phyloP scores from a whole-genome alignment of 257 asterid species.

The Solanum habrochaites region DNA sequence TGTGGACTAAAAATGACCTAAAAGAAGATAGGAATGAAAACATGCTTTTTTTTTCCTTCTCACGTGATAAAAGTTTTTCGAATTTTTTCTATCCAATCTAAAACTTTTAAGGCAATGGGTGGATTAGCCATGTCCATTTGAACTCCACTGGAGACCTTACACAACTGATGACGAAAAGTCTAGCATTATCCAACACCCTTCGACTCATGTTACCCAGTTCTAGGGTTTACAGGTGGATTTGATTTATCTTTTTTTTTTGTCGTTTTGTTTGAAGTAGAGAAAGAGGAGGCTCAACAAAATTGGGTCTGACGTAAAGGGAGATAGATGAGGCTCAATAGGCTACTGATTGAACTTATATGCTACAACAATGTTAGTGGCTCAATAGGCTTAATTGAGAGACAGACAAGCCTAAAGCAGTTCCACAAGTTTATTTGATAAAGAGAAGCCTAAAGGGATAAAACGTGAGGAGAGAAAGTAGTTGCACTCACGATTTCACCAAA shows the following conservation, averaged over 20 bases:
- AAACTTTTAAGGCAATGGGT: not conserved
- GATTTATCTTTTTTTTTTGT: not conserved
- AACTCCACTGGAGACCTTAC: not conserved
- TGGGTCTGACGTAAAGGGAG: not conserved
- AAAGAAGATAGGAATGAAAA: not conserved
- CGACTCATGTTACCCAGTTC: not conserved
- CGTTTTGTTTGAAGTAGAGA: not conserved
- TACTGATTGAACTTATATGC: not conserved
- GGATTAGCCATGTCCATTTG: not conserved
- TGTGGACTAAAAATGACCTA: not conserved
- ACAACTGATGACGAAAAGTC: not conserved
- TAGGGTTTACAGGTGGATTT: not conserved
- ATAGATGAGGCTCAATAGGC: not conserved
- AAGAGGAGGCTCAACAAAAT: not conserved
- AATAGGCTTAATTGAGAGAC: not conserved
- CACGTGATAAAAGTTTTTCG: no score
- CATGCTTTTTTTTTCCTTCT: not conserved
- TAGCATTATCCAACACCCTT: not conserved
- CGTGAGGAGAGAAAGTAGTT: not conserved
- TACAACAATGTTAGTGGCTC: not conserved
- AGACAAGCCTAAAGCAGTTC: not conserved
- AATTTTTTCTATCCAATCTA: not conserved
- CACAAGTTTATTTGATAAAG: not conserved
- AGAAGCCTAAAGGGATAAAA: not conserved
- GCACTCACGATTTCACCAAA: not conserved